These are phyloP conservation scores for Trichoderma simmonsii DNA, from an alignment of 2,329 filamentous ascomycete genomes.

Conservation along the genomic window DNA sequence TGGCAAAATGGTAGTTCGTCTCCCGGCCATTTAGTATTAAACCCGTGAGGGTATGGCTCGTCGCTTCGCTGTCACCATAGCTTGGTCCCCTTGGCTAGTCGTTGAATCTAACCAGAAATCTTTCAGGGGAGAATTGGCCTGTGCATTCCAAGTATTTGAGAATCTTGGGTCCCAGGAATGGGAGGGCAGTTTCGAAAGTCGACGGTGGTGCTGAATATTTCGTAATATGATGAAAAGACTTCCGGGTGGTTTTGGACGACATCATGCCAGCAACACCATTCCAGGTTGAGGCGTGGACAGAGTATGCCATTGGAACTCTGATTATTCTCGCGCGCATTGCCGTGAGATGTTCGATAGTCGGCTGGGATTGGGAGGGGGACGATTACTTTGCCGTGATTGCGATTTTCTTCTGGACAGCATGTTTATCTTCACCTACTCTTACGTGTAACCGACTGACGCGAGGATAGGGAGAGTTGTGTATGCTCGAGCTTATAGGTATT, in stretches of 20 bases:
- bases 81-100: neutral
- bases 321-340: constrained; percentile 39
- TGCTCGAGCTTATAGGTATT: constrained; percentile 36
- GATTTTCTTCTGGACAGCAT: constrained; percentile 39
- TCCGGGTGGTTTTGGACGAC: neutral
- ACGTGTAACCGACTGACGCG: neutral
- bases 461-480: constrained; percentile 27
- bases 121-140: neutral
- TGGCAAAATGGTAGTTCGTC: neutral
- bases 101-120: neutral
- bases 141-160: neutral
- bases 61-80: neutral
- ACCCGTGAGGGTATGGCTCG: neutral
- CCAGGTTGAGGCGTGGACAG: constrained; percentile 42
- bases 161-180: neutral
- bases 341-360: constrained; percentile 38
- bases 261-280: constrained; percentile 38
- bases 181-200: too few species aligned
- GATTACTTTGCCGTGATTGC: constrained; percentile 40
- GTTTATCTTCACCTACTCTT: neutral
- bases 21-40: neutral
- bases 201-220: neutral
- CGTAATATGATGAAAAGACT: neutral
- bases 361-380: constrained; percentile 41
- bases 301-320: constrained; percentile 39